Conservation (phyloP, 2,329 filamentous ascomycete species). For the Beauveria caledonica region DNA sequence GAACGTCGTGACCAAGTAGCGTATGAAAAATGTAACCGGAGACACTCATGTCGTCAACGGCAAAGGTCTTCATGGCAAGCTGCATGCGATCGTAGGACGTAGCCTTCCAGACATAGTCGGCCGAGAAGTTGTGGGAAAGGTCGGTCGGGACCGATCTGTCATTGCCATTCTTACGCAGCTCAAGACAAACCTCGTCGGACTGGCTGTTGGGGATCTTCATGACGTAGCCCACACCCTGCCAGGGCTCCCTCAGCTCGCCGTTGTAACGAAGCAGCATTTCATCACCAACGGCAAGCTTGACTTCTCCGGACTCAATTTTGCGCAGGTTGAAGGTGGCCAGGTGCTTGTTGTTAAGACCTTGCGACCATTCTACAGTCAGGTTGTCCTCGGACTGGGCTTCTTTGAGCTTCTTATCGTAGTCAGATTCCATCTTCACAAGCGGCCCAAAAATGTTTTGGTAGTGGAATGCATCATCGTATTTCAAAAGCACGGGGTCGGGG, state of each 20-base stretch:
- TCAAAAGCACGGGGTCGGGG: slow-evolving; percentile 81
- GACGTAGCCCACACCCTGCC: slow-evolving; percentile 98
- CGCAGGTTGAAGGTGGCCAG: slow-evolving; percentile 91
- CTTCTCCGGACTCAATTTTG: slow-evolving; percentile 94
- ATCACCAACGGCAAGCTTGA: slow-evolving; percentile 94
- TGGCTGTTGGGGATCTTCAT: slow-evolving; percentile 99
- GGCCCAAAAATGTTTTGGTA: slow-evolving; percentile 99
- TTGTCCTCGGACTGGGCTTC: slow-evolving; percentile 96
- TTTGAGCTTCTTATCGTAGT: slow-evolving; percentile 98
- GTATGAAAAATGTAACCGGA: slow-evolving; percentile 99
- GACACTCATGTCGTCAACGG: slow-evolving; percentile 94
- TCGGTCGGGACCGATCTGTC: slow-evolving; percentile 95
- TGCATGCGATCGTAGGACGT: slow-evolving; percentile 99
- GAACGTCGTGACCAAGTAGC: slow-evolving; percentile 88
- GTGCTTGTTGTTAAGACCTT: slow-evolving; percentile 95
- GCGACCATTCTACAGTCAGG: slow-evolving; percentile 89
- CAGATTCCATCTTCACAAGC: slow-evolving; percentile 96
- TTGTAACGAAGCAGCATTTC: slow-evolving; percentile 98
- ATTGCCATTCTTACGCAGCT: slow-evolving; percentile 87
- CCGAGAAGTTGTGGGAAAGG: slow-evolving; percentile 94
- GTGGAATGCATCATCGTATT: slow-evolving; percentile 95
- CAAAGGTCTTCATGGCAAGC: slow-evolving; percentile 97
- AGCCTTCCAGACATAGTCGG: slow-evolving; percentile 99
- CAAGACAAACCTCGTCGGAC: slow-evolving; percentile 93
- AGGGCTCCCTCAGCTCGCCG: slow-evolving; percentile 81